A percentile compares a stretch with the other conserved stretches of the same genome.
phyloP scores from a whole-genome alignment of 352 stramenopile species.

The Phytopythium vexans region DNA sequence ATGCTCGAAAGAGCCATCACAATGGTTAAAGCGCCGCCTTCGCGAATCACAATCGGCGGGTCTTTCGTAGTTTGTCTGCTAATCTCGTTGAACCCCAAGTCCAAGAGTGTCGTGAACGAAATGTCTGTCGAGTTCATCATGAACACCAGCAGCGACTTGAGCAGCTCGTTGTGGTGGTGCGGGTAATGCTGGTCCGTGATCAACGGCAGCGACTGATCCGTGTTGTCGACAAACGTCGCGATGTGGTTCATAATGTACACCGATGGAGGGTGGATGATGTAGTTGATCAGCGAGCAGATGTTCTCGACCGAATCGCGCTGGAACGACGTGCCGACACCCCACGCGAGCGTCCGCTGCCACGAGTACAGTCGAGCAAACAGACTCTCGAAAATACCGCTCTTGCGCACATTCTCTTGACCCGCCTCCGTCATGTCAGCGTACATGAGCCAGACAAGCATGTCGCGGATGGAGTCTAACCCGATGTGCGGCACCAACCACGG shows the following conservation, averaged over 20 bases:
- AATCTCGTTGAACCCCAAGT: slow-evolving; percentile 78
- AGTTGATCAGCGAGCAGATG: slow-evolving; percentile 82
- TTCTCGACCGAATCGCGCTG: slow-evolving; percentile 87
- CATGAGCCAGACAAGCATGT: slow-evolving; percentile 80
- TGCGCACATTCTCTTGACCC: slow-evolving; percentile 54
- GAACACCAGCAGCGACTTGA: slow-evolving; percentile 78
- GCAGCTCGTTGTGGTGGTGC: slow-evolving; percentile 72
- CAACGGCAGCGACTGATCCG: slow-evolving; percentile 74
- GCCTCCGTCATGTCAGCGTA: slow-evolving; percentile 80
- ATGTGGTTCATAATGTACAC: slow-evolving; percentile 86
- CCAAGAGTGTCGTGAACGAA: slow-evolving; percentile 72
- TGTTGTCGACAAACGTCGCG: slow-evolving; percentile 83
- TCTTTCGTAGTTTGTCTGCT: slow-evolving; percentile 67
- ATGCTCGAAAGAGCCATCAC: slow-evolving; percentile 87
- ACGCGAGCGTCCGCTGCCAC: slow-evolving; percentile 80
- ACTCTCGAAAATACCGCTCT: slow-evolving; percentile 72
- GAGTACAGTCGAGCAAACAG: slow-evolving; percentile 76
- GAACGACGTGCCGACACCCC: slow-evolving; percentile 79
- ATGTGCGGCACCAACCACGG: slow-evolving; percentile 81
- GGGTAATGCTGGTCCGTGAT: slow-evolving; percentile 84
- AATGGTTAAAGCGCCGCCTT: slow-evolving; percentile 80
- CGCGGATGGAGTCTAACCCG: slow-evolving; percentile 78
- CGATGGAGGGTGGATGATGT: slow-evolving; percentile 82
- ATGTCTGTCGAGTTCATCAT: slow-evolving; percentile 55
- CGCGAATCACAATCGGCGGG: slow-evolving; percentile 56